phyloP scores from a whole-genome alignment of 768 basidiomycete genomes.

The Nidula microcarpa region DNA sequence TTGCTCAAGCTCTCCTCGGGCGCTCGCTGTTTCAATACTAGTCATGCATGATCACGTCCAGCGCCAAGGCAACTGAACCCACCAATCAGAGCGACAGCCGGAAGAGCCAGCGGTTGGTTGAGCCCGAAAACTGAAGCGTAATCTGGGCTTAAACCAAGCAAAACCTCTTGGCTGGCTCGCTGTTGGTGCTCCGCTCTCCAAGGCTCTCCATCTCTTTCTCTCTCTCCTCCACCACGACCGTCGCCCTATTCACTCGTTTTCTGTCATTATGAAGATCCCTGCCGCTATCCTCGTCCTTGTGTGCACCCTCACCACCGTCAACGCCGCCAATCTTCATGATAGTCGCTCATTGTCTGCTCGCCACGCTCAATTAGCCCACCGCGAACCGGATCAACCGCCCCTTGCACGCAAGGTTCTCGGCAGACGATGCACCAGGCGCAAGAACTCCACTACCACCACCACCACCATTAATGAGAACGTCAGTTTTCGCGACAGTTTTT shows the following conservation, averaged over 20 bases:
- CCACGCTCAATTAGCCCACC: conserved; percentile 32
- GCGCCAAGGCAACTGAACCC: too few species aligned
- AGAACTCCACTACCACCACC: neutral
- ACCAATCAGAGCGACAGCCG: too few species aligned
- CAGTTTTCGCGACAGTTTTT: neutral
- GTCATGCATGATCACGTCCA: too few species aligned
- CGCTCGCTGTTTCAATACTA: too few species aligned
- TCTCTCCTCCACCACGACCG: conserved; percentile 5
- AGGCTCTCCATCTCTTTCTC: neutral
- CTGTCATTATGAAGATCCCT: conserved; percentile 39
- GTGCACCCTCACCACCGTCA: conserved; percentile 26
- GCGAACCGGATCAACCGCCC: conserved; percentile 2
- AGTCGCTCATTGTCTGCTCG: conserved; percentile 23
- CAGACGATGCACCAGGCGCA: conserved; percentile 20
- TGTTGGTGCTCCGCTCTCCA: too few species aligned
- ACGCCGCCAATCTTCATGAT: conserved; percentile 26
- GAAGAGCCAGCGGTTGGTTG: too few species aligned
- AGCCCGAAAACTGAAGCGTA: too few species aligned
- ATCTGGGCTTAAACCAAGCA: too few species aligned
- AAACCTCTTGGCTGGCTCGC: too few species aligned
- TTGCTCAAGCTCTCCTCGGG: too few species aligned
- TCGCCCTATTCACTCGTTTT: conserved; percentile 5
- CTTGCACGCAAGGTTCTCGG: neutral
- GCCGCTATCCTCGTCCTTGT: conserved; percentile 33
- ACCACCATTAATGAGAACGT: neutral